Percentiles rank a stretch among this genome's conserved stretches.
Conservation (phyloP, 2,329 filamentous ascomycete genomes). For the Macrophomina phaseolina region DNA sequence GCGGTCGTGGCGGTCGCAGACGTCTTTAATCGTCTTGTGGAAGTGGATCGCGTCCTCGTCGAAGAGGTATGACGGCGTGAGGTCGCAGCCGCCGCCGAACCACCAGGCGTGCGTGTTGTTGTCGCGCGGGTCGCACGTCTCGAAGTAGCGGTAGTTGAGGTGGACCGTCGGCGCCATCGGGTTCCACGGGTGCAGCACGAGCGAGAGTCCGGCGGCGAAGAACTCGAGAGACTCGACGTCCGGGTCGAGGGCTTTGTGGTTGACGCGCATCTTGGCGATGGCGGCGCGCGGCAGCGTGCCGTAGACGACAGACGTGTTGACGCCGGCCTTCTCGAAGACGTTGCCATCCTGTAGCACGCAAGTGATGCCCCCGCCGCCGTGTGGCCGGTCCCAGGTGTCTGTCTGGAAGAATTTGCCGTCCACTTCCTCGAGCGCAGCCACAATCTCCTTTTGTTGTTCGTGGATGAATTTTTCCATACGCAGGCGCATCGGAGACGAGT, state of each 20-base stretch:
- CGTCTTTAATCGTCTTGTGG: conserved; percentile 89
- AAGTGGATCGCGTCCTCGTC: conserved; percentile 98
- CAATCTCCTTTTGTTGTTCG: conserved; percentile 86
- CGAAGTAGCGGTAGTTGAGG: conserved; percentile 98
- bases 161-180: conserved; percentile 98
- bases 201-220: conserved; percentile 90
- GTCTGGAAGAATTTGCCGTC: conserved; percentile 82
- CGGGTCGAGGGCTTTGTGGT: conserved; percentile 85
- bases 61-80: conserved; percentile 93
- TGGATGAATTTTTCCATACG: conserved; percentile 98
- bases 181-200: conserved; percentile 92
- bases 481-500: conserved; percentile 90
- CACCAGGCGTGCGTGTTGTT: conserved; percentile 89
- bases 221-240: conserved; percentile 86
- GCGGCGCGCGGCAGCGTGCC: conserved; percentile 85
- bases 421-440: conserved; percentile 79
- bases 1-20: conserved; percentile 92
- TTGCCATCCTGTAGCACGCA: conserved; percentile 96
- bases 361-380: conserved; percentile 90
- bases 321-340: conserved; percentile 96
- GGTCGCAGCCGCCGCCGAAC: conserved; percentile 94
- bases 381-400: conserved; percentile 85
- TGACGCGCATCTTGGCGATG: conserved; percentile 88
- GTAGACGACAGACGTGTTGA: conserved; percentile 95
- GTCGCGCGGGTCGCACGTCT: conserved; percentile 80